Evolutionary conservation across 1,139 yeast genomes (phyloP), one percentile per base, ranked within the genome.

Genomic region (Blastobotrys elegans): DNA sequence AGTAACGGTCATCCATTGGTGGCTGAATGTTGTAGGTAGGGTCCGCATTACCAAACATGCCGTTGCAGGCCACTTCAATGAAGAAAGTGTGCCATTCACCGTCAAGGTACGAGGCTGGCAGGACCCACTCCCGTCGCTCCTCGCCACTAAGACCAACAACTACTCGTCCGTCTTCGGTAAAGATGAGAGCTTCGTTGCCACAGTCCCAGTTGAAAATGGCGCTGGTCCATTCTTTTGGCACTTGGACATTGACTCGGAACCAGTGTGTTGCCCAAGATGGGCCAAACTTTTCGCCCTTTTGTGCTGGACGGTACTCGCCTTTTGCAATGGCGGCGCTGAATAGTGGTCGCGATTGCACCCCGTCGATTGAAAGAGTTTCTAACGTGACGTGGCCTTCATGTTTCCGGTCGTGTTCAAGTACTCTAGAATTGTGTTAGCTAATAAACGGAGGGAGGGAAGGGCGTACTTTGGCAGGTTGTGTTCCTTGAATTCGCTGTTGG

Each of bases 261-360:
- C 98, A 92, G 57, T 88, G 92, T 0, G 97, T 84, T 53, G 90
- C 82, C 98, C 97, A 92, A n/a, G 95, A 84, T 2, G 97, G 97
- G 0, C 96, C 97, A 65, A 85, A 88, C 17, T 73, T 70, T 57
- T 84, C 83, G 29, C 95, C 95, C 54, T 79, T 79, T 21, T 73
- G 69, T 22, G 88, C 81, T 14, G 72, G 69, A 48, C 74, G 70
- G 79, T 87, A 84, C 35, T 75, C 70, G 11, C 26, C 38, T n/a
- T 68, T 68, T 40, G 71, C 73, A 52, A 83, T 73, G 37, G 88
- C 81, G 20, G 84, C 84, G 50, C 74, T 71, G 71, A 89, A 90
- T 24, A 82, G 69, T 0, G 97, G 97, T 53, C 97, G 76, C 7
- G 48, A 41, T 48, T 65, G 64, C 43, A 83, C 71, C 53, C 77